Percentiles rank a stretch among this genome's conserved stretches.
Conservation (phyloP, 2,329 filamentous ascomycete genomes). For the Colletotrichum scovillei region DNA sequence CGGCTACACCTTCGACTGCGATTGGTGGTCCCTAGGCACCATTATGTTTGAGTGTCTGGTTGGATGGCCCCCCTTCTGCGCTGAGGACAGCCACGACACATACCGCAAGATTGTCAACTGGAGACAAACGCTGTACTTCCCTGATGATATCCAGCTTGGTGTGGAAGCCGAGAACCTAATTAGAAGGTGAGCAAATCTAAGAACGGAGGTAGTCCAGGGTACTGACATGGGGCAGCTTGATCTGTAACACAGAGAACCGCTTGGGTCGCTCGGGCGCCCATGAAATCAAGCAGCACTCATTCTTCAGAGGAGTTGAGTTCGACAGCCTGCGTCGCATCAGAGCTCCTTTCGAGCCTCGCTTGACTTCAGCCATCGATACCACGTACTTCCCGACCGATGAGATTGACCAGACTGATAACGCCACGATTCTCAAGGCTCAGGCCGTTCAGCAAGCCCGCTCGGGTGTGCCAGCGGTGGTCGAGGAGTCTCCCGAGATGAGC, state of each 20-base stretch:
- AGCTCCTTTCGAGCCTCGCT: constrained; percentile 93
- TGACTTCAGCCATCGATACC: constrained; percentile 94
- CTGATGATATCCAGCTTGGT: constrained; percentile 90
- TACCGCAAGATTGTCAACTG: constrained; percentile 99
- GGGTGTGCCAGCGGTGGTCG: constrained; percentile 55
- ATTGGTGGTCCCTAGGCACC: constrained; percentile 99
- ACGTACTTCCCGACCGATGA: constrained; percentile 99
- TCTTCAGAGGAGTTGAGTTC: constrained; percentile 98
- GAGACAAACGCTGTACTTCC: constrained; percentile 95
- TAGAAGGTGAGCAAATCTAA: constrained; percentile 72
- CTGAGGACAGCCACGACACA: constrained; percentile 96
- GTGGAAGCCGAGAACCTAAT: constrained; percentile 93
- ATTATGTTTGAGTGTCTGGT: constrained; percentile 99
- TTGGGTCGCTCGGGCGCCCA: constrained; percentile 87
- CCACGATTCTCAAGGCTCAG: constrained; percentile 86
- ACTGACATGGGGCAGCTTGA: constrained; percentile 69
- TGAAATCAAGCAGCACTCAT: constrained; percentile 93
- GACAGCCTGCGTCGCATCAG: constrained; percentile 92
- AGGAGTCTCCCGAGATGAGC: constrained; percentile 93
- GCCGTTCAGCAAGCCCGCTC: constrained; percentile 75
- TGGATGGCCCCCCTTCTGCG: constrained; percentile 98
- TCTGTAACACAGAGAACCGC: constrained; percentile 93
- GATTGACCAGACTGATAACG: constrained; percentile 96
- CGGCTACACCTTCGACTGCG: constrained; percentile 95
- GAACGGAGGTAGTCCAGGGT: background rate